Conservation (phyloP, 2,329 filamentous ascomycete species). For the Herpotrichia juniperi region DNA sequence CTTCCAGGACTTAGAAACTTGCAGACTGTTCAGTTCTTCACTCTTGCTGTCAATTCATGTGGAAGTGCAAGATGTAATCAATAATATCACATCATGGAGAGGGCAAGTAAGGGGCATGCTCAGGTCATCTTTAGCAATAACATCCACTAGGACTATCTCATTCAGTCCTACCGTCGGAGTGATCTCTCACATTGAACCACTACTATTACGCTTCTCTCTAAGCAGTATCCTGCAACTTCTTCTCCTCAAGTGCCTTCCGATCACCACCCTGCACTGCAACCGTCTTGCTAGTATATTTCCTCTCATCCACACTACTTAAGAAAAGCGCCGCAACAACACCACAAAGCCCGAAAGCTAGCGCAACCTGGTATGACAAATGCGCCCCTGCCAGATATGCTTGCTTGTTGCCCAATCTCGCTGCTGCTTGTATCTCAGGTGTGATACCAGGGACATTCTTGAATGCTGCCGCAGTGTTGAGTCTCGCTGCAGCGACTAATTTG, state of each 20-base stretch:
- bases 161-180: too few relatives aligned
- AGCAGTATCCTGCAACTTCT: constrained; percentile 14
- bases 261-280: constrained; percentile 35
- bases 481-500: constrained; percentile 27
- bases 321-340: constrained; percentile 36
- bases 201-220: background rate
- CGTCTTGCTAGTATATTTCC: constrained; percentile 35
- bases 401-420: constrained; percentile 31
- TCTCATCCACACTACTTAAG: constrained; percentile 30
- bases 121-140: background rate
- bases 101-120: background rate
- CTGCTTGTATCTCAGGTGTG: constrained; percentile 31
- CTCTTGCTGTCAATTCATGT: too few relatives aligned
- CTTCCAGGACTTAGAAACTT: too few relatives aligned
- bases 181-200: too few relatives aligned
- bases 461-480: constrained; percentile 28
- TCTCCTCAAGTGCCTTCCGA: constrained; percentile 26
- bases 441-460: constrained; percentile 36
- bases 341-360: constrained; percentile 35
- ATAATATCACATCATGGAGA: too few relatives aligned
- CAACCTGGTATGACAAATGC: constrained; percentile 36
- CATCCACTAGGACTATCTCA: too few relatives aligned
- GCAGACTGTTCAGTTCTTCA: too few relatives aligned
- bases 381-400: constrained; percentile 34
- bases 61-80: too few relatives aligned